Evolutionary conservation across 306 rosid genomes (phyloP).

Genomic region (Comarum palustre): DNA sequence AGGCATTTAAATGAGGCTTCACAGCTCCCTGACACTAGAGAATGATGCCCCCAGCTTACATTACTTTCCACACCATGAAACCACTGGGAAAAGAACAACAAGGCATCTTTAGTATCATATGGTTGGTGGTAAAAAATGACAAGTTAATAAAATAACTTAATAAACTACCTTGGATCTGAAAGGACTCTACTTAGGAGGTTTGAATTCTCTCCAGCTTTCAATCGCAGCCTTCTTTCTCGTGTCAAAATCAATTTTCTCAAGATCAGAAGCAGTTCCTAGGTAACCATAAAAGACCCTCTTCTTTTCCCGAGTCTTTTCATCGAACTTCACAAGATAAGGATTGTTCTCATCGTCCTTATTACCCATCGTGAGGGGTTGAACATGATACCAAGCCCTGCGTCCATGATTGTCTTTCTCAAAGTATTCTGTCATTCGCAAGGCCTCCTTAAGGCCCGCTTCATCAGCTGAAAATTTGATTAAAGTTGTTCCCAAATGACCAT

Average conservation of each 20-base stretch:
- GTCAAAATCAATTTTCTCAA: constrained; percentile 84
- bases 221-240: constrained; percentile 73
- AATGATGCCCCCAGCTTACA: constrained; percentile 21
- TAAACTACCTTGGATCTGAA: constrained; percentile 30
- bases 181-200: constrained; percentile 39
- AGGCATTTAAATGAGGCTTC: constrained; percentile 14
- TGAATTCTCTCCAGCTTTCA: constrained; percentile 74
- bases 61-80: constrained; percentile 18
- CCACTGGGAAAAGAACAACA: not conserved
- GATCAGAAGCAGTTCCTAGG: constrained; percentile 82
- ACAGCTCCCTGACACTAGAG: not conserved
- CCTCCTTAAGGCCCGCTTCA: constrained; percentile 77
- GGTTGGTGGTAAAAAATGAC: not conserved
- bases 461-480: constrained; percentile 76
- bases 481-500: constrained; percentile 89
- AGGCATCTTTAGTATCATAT: constrained; percentile 1
- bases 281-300: constrained; percentile 81
- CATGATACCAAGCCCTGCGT: constrained; percentile 65
- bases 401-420: constrained; percentile 78
- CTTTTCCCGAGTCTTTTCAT: constrained; percentile 67
- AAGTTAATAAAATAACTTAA: not conserved
- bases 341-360: constrained; percentile 80
- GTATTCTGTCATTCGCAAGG: constrained; percentile 68
- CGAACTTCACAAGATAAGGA: constrained; percentile 67
- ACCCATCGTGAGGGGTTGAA: constrained; percentile 56